Base-by-base conservation (phyloP, 73 alveolate species). In the Urostyla sp. region DNA sequence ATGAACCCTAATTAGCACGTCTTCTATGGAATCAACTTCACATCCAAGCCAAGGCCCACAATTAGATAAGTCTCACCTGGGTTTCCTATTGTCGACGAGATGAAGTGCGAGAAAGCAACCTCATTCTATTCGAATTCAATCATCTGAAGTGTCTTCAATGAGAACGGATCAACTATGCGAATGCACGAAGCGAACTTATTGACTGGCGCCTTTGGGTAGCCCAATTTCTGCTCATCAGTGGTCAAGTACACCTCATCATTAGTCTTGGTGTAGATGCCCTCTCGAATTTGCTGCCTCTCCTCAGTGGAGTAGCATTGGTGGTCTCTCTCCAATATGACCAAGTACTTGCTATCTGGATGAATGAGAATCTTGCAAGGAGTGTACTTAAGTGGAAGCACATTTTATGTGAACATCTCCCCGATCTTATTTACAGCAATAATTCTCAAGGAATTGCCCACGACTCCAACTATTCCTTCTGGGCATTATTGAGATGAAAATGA, bases 181-280 rank as follows among this genome's bases (percentile, higher is more conserved):
- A 97, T 81, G 46, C 96, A 94, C 59, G 96, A 76, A 67, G 98
- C 98, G 98, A 99, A 97, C 35, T 79, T 87, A 69, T 96, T 98
- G 52, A 59, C 74, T 35, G 90, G 84, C 10, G 94, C 95, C 40
- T 78, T 59, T 13, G 95, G 92, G 46, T 89, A 77, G 63, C 91
- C 90, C 8, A 87, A 73, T 13, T 27, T 31, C n/a, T 34, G 0
- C 11, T 79, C 84, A 40, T 63, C 66, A 27, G 51, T n/a, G 0
- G 52, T 60, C 16, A 37, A 31, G 59, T 58, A 87, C 13, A 67
- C 81, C 28, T 66, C 75, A 61, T 73, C 87, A 16, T 67, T 66
- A 15, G 90, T 63, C 38, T 78, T 53, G 50, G 60, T 53, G 15
- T 58, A 38, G 4, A 88, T 60, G 18, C 63, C 72, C 35, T 88